Conservation (phyloP, 164 flowering plant species). For the Brasenia schreberi region DNA sequence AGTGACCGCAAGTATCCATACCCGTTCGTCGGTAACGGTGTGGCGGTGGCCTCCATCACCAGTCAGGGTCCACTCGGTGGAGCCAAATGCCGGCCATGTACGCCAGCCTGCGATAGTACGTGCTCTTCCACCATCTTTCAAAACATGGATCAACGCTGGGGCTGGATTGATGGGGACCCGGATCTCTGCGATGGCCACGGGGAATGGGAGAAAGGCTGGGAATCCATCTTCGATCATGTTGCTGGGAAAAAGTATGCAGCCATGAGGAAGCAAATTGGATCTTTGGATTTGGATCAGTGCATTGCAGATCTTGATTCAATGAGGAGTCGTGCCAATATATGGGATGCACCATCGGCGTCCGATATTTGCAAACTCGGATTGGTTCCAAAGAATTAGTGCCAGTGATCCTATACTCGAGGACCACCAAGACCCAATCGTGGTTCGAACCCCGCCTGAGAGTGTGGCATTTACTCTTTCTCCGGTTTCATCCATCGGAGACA, state of each 20-base stretch:
- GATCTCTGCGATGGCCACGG: conserved; percentile 65
- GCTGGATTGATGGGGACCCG: conserved; percentile 64
- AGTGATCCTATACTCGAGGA: no score
- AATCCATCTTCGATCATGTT: conserved; percentile 38
- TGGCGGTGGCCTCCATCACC: conserved; percentile 74
- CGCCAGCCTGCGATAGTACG: conserved; percentile 34
- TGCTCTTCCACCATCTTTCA: conserved; percentile 50
- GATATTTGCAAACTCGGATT: conserved; percentile 32
- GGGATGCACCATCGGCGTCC: conserved; percentile 51
- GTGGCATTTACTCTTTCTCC: no score
- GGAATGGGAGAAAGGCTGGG: conserved; percentile 80
- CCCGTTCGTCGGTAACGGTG: conserved; percentile 65
- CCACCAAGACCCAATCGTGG: no score
- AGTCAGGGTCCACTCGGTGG: conserved; percentile 83
- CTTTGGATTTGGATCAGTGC: conserved; percentile 32
- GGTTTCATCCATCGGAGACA: no score
- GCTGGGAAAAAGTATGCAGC: conserved; percentile 38
- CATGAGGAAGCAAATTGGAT: conserved; percentile 25
- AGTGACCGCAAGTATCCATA: conserved; percentile 54
- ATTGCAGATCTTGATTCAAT: conserved; percentile 40
- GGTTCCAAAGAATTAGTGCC: no score
- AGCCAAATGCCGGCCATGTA: conserved; percentile 93
- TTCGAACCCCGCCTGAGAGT: no score
- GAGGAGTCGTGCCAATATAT: conserved; percentile 25
- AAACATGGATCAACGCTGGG: conserved; percentile 39